Base-by-base conservation (phyloP, 2,329 filamentous ascomycete species). In the Ceratocystis ficicola region DNA sequence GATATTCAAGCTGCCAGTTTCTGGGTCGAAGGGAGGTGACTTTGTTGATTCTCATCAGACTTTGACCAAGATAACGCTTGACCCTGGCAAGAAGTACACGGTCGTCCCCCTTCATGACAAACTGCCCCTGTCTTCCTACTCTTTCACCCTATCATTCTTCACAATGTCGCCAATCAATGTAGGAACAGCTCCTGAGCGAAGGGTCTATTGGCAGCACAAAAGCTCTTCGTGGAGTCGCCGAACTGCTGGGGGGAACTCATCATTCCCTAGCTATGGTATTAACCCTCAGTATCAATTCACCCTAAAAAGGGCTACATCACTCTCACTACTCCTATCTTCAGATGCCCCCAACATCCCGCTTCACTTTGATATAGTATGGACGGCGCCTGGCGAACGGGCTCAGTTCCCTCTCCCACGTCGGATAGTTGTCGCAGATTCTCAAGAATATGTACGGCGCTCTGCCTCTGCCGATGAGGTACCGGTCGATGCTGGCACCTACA, bases 41-140 rank as follows among this genome's bases (percentile, higher is more conserved):
- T 96, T 90, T 69, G 90, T 97, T 44, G 93, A 96, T 75, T 95
- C 92, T 1, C 91, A 91, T 1, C 95, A 97, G 74, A 95, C 89
- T 0, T 83, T 99, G 6, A 84, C 95, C 57, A 86, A 88, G 67
- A 81, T 95, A 2, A 69, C 73, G 10, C 70, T 73, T 4, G 70
- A 70, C 41, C 76, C 77, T 3, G 73, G 73, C n/a, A 77, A 74
- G 59, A 71, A 72, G 3, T 82, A 82, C 70, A 83, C 80, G 0
- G 77, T 89, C 4, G 89, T 92, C 6, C 79, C 91, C 32, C 87
- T 90, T 17, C 88, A 95, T 71, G 86, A 95, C 71, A 86, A 87
- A 46, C 80, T 97, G 3, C 87, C 89, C 1, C 77, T 87, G 2
- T 80, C 83, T 1, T 81, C 78, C 25, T 92, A 96, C 73, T 85